Evolutionary conservation across 2,329 filamentous ascomycete genomes (phyloP).

Genomic region (Fusarium graminum): DNA sequence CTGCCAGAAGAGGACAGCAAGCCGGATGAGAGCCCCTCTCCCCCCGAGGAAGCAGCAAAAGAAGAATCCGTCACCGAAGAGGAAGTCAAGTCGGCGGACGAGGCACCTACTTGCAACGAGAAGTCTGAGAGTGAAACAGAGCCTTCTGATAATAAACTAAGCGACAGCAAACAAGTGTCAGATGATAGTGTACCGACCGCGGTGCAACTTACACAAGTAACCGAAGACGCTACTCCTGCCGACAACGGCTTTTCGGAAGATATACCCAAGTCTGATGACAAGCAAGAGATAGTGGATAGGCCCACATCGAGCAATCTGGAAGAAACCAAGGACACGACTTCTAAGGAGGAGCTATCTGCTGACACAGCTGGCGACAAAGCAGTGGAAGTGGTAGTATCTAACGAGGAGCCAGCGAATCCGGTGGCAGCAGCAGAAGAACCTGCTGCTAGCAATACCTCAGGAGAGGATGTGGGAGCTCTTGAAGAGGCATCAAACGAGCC

Average conservation of each 20-base stretch:
- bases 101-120: conserved; percentile 2
- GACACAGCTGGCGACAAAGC: conserved; percentile 2
- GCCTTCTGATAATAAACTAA: neutral
- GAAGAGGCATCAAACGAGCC: conserved; percentile 22
- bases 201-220: conserved; percentile 5
- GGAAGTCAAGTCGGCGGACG: conserved; percentile 11
- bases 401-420: conserved; percentile 21
- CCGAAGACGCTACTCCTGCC: neutral
- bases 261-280: conserved; percentile 1
- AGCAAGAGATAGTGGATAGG: conserved; percentile 14
- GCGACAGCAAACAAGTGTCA: conserved; percentile 2
- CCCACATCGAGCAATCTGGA: conserved; percentile 5
- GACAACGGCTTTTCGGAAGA: conserved; percentile 15
- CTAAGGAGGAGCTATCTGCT: conserved; percentile 16
- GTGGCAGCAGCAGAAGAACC: conserved; percentile 4
- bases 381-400: conserved; percentile 9
- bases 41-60: conserved; percentile 11
- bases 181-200: conserved; percentile 9
- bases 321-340: conserved; percentile 12
- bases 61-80: conserved; percentile 15
- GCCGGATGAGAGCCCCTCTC: conserved; percentile 11
- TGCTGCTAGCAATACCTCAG: neutral
- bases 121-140: conserved; percentile 4
- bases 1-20: conserved; percentile 15
- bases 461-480: conserved; percentile 3